phyloP scores from a whole-genome alignment of 2,329 filamentous ascomycete species.

The Ophiostoma sp. region DNA sequence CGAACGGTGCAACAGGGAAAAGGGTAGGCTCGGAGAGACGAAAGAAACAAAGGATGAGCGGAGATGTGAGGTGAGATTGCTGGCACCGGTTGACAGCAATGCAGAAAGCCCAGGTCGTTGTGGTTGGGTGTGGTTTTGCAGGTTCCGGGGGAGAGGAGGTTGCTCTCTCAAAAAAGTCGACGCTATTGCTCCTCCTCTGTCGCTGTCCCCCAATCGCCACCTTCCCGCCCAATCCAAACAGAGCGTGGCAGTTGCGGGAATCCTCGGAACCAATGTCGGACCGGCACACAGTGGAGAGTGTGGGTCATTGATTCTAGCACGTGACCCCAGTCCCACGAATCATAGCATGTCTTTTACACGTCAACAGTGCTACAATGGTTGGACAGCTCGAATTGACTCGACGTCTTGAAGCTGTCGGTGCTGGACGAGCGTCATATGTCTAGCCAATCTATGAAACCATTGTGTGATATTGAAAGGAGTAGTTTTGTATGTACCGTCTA shows the following conservation, averaged over 20 bases:
- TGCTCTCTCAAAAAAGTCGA: conserved; percentile 10
- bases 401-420: neutral
- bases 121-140: conserved; percentile 3
- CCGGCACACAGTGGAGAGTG: conserved; percentile 17
- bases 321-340: conserved; percentile 14
- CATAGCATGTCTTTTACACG: conserved; percentile 20
- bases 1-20: neutral
- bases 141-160: conserved; percentile 8
- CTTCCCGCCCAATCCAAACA: neutral
- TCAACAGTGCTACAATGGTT: conserved; percentile 11
- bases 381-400: neutral
- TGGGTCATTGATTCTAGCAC: neutral
- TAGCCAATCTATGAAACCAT: neutral
- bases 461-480: neutral
- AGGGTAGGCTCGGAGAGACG: conserved; percentile 2
- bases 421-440: neutral
- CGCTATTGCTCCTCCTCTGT: conserved; percentile 1
- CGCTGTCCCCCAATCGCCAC: neutral
- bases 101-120: neutral
- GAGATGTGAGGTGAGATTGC: conserved; percentile 10
- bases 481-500: conserved; percentile 12
- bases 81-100: neutral
- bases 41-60: conserved; percentile 13
- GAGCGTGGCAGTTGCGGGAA: conserved; percentile 19
- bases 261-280: conserved; percentile 25